These are phyloP conservation scores for Hibiscus mutabilis DNA, from an alignment of 345 rosid genomes.

Conservation along the genomic window DNA sequence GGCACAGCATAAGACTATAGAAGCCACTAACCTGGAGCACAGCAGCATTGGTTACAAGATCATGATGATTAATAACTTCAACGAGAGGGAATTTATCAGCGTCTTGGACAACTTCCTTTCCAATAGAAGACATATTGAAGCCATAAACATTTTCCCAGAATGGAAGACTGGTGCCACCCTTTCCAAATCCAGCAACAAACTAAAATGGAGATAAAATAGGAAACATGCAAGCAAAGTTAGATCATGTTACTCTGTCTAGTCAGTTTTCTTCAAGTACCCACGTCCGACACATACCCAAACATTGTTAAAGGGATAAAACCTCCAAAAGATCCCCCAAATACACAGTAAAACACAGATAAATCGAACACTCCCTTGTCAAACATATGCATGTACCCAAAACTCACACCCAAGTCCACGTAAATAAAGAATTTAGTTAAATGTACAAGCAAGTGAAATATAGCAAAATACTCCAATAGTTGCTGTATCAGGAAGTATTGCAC, in stretches of 20 bases:
- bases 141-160: conserved; percentile 94
- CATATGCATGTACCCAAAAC: neutral
- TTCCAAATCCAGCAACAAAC: conserved; percentile 94
- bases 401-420: neutral
- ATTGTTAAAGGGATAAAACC: neutral
- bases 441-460: neutral
- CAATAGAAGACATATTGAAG: conserved; percentile 81
- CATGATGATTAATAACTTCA: conserved; percentile 51
- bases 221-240: neutral
- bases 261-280: neutral
- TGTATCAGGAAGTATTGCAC: conserved; percentile 93
- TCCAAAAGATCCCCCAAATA: neutral
- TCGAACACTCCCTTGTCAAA: neutral
- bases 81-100: conserved; percentile 63
- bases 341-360: neutral
- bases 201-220: conserved; percentile 19
- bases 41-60: conserved; percentile 57
- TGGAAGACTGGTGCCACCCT: conserved; percentile 76
- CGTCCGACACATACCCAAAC: neutral
- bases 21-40: conserved; percentile 44
- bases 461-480: conserved; percentile 65
- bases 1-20: neutral
- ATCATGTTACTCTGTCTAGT: neutral
- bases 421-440: neutral
- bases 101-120: conserved; percentile 64